phyloP scores from a whole-genome alignment of 2,329 filamentous ascomycete genomes.

The Chrysoporthe cubensis region DNA sequence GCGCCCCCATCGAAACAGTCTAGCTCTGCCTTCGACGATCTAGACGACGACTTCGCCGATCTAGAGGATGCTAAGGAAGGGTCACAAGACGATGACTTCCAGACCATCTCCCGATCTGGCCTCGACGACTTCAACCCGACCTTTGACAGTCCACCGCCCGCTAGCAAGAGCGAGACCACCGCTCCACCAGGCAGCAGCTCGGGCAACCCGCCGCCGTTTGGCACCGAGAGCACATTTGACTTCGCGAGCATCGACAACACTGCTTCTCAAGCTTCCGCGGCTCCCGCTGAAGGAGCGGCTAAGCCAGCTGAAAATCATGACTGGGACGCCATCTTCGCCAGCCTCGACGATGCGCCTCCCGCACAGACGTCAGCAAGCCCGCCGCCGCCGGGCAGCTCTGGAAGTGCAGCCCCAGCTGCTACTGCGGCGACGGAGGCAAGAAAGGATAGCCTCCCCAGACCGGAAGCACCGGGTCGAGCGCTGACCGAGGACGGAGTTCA shows the following conservation, averaged over 20 bases:
- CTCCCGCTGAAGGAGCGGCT: slow-evolving; percentile 44
- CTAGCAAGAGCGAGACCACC: slow-evolving; percentile 58
- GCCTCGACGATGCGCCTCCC: slow-evolving; percentile 61
- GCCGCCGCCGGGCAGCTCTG: slow-evolving; percentile 31
- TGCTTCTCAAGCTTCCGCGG: slow-evolving; percentile 36
- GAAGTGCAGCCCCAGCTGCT: slow-evolving; percentile 34
- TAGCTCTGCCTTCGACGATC: slow-evolving; percentile 70
- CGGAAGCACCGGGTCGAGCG: slow-evolving; percentile 59
- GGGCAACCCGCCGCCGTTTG: slow-evolving; percentile 41
- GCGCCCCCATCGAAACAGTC: slow-evolving; percentile 35
- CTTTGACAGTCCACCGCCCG: slow-evolving; percentile 72
- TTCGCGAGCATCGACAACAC: slow-evolving; percentile 54
- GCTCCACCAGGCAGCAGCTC: slow-evolving; percentile 35
- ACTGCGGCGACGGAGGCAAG: slow-evolving; percentile 34
- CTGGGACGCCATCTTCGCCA: slow-evolving; percentile 94
- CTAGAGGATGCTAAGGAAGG: slow-evolving; percentile 85
- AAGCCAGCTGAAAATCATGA: slow-evolving; percentile 66
- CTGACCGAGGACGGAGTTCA: slow-evolving; percentile 76
- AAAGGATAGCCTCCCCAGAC: slow-evolving; percentile 29
- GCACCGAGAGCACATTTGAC: slow-evolving; percentile 62
- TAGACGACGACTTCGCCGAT: slow-evolving; percentile 81
- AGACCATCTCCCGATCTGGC: slow-evolving; percentile 70
- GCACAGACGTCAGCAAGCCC: slow-evolving; percentile 34
- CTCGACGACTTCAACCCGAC: slow-evolving; percentile 80
- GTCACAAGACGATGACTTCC: slow-evolving; percentile 78